Percentiles rank a stretch among this genome's conserved stretches.
phyloP scores from a whole-genome alignment of 768 basidiomycete species.

The Tephrocybe sp. region DNA sequence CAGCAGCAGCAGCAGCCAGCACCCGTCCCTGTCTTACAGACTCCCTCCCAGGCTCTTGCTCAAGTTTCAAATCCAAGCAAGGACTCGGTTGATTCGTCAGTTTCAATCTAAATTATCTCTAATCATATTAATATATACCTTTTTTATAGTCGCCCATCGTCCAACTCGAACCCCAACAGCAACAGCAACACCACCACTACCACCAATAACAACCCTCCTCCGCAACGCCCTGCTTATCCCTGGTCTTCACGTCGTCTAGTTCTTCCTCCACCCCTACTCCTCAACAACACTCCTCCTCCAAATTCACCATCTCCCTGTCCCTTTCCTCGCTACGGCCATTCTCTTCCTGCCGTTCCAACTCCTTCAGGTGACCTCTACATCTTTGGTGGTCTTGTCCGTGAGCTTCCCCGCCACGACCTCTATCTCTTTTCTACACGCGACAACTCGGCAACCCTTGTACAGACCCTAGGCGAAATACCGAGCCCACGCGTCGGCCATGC shows the following conservation, averaged over 20 bases:
- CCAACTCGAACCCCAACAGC: slow-evolving; percentile 20
- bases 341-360: slow-evolving; percentile 77
- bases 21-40: slow-evolving; percentile 56
- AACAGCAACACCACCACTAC: neutral
- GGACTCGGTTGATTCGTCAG: slow-evolving; percentile 35
- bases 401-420: slow-evolving; percentile 87
- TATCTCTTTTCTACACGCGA: slow-evolving; percentile 85
- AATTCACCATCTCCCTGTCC: slow-evolving; percentile 78
- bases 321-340: slow-evolving; percentile 95
- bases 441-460: slow-evolving; percentile 75
- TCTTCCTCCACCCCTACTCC: slow-evolving; percentile 63
- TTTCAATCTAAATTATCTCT: slow-evolving; percentile 9
- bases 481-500: slow-evolving; percentile 94
- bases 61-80: slow-evolving; percentile 42
- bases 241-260: slow-evolving; percentile 78
- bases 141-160: slow-evolving; percentile 13
- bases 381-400: slow-evolving; percentile 95
- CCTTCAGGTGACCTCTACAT: slow-evolving; percentile 89
- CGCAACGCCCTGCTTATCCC: slow-evolving; percentile 64
- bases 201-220: slow-evolving; percentile 17
- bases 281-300: slow-evolving; percentile 67
- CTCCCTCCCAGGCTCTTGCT: slow-evolving; percentile 66
- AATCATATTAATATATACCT: neutral
- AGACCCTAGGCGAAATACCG: slow-evolving; percentile 87
- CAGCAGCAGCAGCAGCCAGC: slow-evolving; percentile 49